Evolutionary conservation across 306 rosid species (phyloP).

Genomic region (Corylus avellana): DNA sequence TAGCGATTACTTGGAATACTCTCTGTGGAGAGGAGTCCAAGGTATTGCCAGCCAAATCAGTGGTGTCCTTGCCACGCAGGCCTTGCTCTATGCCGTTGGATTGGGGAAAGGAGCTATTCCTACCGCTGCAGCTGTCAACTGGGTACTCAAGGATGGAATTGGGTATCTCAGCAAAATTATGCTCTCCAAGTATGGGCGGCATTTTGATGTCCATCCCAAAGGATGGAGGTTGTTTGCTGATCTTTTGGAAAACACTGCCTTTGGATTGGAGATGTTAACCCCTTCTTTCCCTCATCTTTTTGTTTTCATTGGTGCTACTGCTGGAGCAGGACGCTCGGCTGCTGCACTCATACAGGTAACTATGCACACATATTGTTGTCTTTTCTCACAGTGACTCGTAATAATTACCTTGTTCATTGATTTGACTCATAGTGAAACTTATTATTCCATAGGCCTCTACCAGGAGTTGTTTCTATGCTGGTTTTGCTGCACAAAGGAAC

Average conservation of each 20-base stretch:
- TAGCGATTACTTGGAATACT: slow-evolving; percentile 79
- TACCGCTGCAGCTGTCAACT: slow-evolving; percentile 78
- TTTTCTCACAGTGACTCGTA: background rate
- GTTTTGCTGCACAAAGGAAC: slow-evolving; percentile 97
- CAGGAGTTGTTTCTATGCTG: slow-evolving; percentile 96
- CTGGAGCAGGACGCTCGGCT: slow-evolving; percentile 86
- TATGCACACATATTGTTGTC: background rate
- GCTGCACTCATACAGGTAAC: slow-evolving; percentile 60
- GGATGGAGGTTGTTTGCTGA: slow-evolving; percentile 98
- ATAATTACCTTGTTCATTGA: background rate
- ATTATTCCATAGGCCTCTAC: slow-evolving; percentile 80
- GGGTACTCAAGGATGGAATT: slow-evolving; percentile 96
- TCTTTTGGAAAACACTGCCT: slow-evolving; percentile 85
- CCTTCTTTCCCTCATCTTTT: slow-evolving; percentile 78
- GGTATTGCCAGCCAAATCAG: slow-evolving; percentile 90
- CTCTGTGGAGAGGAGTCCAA: slow-evolving; percentile 92
- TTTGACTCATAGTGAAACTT: slow-evolving; percentile 24
- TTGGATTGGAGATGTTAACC: slow-evolving; percentile 88
- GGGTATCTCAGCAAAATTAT: slow-evolving; percentile 87
- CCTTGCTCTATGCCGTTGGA: slow-evolving; percentile 91
- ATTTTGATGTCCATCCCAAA: slow-evolving; percentile 89
- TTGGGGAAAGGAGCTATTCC: slow-evolving; percentile 97
- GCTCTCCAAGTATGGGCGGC: slow-evolving; percentile 86
- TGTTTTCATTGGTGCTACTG: slow-evolving; percentile 80
- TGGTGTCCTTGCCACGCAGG: slow-evolving; percentile 89